These are phyloP conservation scores for Sanghuangporus weigelae DNA, from an alignment of 1,284 basidiomycete genomes.

Conservation along the genomic window DNA sequence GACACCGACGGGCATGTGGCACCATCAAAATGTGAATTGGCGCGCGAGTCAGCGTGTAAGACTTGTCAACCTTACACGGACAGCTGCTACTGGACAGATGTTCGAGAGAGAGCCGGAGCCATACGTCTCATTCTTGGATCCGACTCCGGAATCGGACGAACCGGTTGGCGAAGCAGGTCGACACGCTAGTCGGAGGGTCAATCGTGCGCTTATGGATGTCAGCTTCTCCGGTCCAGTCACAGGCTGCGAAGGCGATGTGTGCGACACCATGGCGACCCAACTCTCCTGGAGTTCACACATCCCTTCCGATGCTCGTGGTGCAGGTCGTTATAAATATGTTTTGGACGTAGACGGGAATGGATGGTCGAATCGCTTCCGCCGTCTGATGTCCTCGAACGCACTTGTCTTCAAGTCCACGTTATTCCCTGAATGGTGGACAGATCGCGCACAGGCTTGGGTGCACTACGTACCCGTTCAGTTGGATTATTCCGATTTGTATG, in stretches of 20 bases:
- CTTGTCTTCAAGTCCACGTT: slow-evolving; percentile 60
- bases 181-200: slow-evolving; percentile 34
- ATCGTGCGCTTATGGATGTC: slow-evolving; percentile 50
- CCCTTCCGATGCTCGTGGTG: slow-evolving; percentile 18
- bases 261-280: slow-evolving; percentile 34
- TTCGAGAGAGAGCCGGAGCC: slow-evolving; percentile 19
- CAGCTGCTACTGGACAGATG: slow-evolving; percentile 33
- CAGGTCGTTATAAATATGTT: slow-evolving; percentile 59
- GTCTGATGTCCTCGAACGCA: slow-evolving; percentile 56
- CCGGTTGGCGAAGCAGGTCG: slow-evolving; percentile 39
- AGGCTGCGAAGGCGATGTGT: slow-evolving; percentile 42
- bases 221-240: slow-evolving; percentile 42
- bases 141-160: slow-evolving; percentile 20
- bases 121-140: slow-evolving; percentile 25
- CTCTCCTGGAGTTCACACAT: slow-evolving; percentile 41
- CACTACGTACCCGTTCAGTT: slow-evolving; percentile 58
- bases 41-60: slow-evolving; percentile 41
- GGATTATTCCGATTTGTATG: slow-evolving; percentile 51
- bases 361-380: slow-evolving; percentile 66
- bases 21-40: slow-evolving; percentile 42
- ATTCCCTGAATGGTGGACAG: slow-evolving; percentile 59
- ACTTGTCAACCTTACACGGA: slow-evolving; percentile 28
- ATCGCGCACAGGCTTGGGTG: slow-evolving; percentile 49
- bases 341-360: slow-evolving; percentile 67
- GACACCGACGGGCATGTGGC: slow-evolving; percentile 58